Conservation (phyloP, 2,329 filamentous ascomycete species). For the Pseudogymnoascus sp. region DNA sequence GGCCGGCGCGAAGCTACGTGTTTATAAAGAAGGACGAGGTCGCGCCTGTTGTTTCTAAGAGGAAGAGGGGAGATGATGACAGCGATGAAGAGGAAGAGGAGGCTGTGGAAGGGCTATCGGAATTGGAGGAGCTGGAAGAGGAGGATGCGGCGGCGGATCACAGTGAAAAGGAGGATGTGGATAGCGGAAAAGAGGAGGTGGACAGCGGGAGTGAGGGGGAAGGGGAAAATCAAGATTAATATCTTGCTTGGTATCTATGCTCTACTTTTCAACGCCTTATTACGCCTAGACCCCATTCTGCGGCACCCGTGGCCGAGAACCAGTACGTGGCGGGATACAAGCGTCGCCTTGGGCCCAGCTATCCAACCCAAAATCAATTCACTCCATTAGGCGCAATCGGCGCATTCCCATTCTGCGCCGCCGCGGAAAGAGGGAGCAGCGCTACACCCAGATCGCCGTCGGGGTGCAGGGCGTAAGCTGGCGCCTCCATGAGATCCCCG, state of each 20-base stretch:
- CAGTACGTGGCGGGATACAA: neutral
- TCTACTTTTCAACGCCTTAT: neutral
- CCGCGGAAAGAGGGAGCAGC: conserved; percentile 31
- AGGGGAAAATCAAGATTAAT: conserved; percentile 18
- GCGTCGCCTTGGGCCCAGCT: conserved; percentile 10
- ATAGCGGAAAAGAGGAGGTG: conserved; percentile 25
- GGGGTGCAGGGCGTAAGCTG: conserved; percentile 75
- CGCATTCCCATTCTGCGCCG: conserved; percentile 18
- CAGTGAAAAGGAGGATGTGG: conserved; percentile 22
- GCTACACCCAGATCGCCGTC: conserved; percentile 44
- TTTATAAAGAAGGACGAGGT: conserved; percentile 52
- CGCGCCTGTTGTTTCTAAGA: conserved; percentile 25
- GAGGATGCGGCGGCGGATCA: conserved; percentile 21
- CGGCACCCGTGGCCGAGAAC: neutral
- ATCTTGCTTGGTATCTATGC: conserved; percentile 18
- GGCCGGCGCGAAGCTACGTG: conserved; percentile 49
- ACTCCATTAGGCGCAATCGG: conserved; percentile 2
- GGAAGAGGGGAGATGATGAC: conserved; percentile 24
- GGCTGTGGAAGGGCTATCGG: conserved; percentile 23
- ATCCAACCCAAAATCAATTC: conserved; percentile 14
- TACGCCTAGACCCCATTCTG: neutral
- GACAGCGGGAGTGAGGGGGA: conserved; percentile 26
- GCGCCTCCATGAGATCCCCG: conserved; percentile 68
- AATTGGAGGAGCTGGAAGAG: conserved; percentile 23
- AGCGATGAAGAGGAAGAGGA: conserved; percentile 19